These are phyloP conservation scores for Mentha longifolia DNA, from an alignment of 257 asterid genomes.

Conservation along the genomic window DNA sequence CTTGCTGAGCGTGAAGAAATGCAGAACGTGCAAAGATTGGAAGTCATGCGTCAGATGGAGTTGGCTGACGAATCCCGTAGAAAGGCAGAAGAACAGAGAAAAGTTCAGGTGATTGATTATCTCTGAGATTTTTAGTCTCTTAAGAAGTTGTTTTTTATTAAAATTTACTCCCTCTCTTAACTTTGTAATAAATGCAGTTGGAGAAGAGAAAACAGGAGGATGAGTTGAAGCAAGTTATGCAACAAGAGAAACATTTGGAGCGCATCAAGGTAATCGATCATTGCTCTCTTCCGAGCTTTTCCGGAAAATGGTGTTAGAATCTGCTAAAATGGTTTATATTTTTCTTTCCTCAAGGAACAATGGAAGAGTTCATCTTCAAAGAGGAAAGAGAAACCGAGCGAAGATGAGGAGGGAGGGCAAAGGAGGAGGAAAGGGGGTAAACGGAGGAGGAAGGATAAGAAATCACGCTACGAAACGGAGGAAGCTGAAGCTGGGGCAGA, in stretches of 20 bases:
- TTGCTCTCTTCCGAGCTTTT: neutral
- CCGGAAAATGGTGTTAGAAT: neutral
- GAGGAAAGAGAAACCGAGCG: conserved; percentile 76
- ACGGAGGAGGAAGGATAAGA: conserved; percentile 75
- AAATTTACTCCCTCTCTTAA: conserved; percentile 18
- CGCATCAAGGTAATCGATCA: conserved; percentile 75
- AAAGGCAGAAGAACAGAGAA: conserved; percentile 94
- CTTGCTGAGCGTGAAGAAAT: conserved; percentile 94
- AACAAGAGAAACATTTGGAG: conserved; percentile 86
- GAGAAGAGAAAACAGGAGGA: conserved; percentile 97
- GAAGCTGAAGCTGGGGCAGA: conserved; percentile 73
- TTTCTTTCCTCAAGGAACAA: conserved; percentile 64
- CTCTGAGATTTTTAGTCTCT: conserved; percentile 13
- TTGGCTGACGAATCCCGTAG: conserved; percentile 87
- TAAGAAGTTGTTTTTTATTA: conserved; percentile 8
- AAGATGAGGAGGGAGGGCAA: conserved; percentile 73
- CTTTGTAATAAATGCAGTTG: conserved; percentile 52
- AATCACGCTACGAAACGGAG: conserved; percentile 56
- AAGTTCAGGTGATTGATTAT: conserved; percentile 61
- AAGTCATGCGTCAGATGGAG: conserved; percentile 83
- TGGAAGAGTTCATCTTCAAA: conserved; percentile 80
- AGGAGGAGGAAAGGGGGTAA: conserved; percentile 75
- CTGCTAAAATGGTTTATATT: conserved; percentile 4
- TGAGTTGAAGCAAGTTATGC: conserved; percentile 88
- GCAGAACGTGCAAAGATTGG: conserved; percentile 77